These are phyloP conservation scores for Vitis hybrid DNA, from an alignment of 177 flowering plant species.

Conservation along the genomic window DNA sequence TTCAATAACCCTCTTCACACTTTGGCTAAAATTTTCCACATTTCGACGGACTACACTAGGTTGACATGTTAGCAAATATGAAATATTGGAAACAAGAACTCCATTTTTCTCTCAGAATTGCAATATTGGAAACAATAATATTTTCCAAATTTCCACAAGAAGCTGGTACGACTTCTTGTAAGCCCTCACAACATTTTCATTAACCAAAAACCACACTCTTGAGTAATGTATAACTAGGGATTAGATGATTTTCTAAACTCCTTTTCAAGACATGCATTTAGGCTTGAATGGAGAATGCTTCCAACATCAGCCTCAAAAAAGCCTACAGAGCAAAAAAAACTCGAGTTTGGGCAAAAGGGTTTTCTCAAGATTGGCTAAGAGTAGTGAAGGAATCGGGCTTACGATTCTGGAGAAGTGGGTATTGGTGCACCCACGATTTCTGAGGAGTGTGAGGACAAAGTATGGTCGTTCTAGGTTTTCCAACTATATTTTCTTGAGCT, in stretches of 20 bases:
- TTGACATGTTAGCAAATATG: background rate
- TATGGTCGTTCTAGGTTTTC: conserved; percentile 11
- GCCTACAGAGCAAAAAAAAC: too few relatives aligned
- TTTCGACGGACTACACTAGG: background rate
- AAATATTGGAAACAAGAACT: background rate
- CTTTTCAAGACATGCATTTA: too few relatives aligned
- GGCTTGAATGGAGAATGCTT: too few relatives aligned
- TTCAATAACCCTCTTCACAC: background rate
- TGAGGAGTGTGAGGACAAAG: conserved; percentile 8
- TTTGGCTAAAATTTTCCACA: background rate
- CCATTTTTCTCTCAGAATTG: background rate
- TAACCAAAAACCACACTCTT: background rate
- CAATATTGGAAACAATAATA: background rate
- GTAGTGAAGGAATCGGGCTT: background rate
- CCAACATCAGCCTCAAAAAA: too few relatives aligned
- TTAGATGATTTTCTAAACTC: background rate
- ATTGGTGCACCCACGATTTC: conserved; percentile 14
- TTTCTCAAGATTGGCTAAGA: conserved; percentile 3
- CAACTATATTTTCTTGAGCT: conserved; percentile 11
- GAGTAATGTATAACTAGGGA: background rate
- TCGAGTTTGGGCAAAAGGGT: conserved; percentile 9
- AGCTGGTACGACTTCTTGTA: background rate
- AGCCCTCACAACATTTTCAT: background rate
- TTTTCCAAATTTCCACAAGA: background rate
- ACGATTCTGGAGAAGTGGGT: conserved; percentile 18